Evolutionary conservation across 352 stramenopile species (phyloP), one percentile per base, ranked within the genome.

Genomic region (Phytophthora pini): DNA sequence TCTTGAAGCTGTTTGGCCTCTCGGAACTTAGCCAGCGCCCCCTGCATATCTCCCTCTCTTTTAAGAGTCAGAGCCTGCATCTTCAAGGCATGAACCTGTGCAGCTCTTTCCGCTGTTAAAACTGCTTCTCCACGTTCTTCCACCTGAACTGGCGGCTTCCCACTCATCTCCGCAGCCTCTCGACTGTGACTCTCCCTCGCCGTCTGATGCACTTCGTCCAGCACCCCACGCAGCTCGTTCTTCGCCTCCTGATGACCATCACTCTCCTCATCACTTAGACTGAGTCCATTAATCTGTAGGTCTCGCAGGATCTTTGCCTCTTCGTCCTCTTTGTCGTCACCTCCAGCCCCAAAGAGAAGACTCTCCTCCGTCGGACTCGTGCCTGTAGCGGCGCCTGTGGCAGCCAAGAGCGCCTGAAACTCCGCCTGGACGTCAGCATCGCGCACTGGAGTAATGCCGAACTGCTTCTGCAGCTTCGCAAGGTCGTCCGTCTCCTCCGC

Each of bases 371-470:
- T 77, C 15, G 75, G 79, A 74, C 80, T 89, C 29, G 77, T 54
- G 27, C 58, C 49, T 12, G 47, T 54, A 17, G 40, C 34, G 50
- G 40, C 40, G 20, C 27, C 54, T 4, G 32, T 44, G 22, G 50
- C 69, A 12, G 71, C 74, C 34, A 93, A 72, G 15, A 94, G 74
- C 66, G 71, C 63, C 49, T 76, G 67, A 24, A 93, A 80, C 43
- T 94, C 87, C 38, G 59, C 70, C 62, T 92, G 70, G 17, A 94
- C 81, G 45, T 94, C 82, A 41, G 77, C 80, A 56, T 93, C 84
- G 20, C 60, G 84, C 48, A 92, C 72, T 31, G 80, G 71, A 32
- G 79, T 83, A 67, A 94, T 93, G 5, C 87, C 84, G 54, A 94
- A 91, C 73, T 93, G 79, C 13, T 80, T 76, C 72, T 93, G 84